phyloP scores from a whole-genome alignment of 306 rosid species.

The Rosa multiflora region DNA sequence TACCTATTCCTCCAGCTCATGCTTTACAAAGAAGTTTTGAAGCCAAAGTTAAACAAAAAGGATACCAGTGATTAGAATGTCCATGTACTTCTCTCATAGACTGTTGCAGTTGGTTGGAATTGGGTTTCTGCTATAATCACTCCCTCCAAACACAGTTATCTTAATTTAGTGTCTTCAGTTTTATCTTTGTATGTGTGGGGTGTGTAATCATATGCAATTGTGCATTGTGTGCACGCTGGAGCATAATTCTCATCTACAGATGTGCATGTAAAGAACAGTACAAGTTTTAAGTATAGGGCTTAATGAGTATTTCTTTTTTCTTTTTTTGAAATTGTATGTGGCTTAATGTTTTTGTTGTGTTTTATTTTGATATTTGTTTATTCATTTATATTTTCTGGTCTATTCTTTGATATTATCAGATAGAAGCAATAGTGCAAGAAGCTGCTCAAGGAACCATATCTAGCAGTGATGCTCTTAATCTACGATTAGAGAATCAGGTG shows the following conservation, averaged over 20 bases:
- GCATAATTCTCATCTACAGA: background rate
- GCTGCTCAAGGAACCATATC: slow-evolving; percentile 69
- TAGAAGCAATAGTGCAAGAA: slow-evolving; percentile 86
- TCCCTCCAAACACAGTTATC: background rate
- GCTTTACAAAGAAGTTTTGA: background rate
- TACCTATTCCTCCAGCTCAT: background rate
- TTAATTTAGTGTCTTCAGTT: background rate
- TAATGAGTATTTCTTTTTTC: background rate
- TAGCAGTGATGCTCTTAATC: slow-evolving; percentile 62
- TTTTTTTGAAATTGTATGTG: background rate
- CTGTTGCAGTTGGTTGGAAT: background rate
- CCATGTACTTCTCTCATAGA: background rate
- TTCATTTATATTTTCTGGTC: background rate
- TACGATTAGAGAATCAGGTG: slow-evolving; percentile 84
- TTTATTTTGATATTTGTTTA: background rate
- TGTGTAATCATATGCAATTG: background rate
- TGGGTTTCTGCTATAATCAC: background rate
- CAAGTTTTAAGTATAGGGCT: background rate
- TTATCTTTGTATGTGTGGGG: background rate
- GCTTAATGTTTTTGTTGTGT: background rate
- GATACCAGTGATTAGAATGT: background rate
- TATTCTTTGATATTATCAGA: slow-evolving; percentile 43
- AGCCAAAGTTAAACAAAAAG: background rate
- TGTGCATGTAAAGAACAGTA: background rate
- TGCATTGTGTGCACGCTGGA: background rate